phyloP scores from a whole-genome alignment of 306 rosid species.

The Sphenostylis stenocarpa region DNA sequence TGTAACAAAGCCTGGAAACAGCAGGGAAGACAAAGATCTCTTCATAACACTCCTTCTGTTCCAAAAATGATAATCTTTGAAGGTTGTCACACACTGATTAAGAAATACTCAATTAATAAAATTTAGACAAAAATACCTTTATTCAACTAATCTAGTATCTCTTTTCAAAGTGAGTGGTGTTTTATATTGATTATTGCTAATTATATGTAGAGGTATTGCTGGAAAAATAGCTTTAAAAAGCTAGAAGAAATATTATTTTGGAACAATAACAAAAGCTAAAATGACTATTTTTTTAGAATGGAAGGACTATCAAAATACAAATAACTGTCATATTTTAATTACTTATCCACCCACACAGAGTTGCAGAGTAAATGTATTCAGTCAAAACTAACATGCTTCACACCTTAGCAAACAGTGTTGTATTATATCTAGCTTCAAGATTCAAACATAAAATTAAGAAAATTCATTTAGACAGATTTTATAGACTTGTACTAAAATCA shows the following conservation, averaged over 20 bases:
- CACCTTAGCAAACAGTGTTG: background rate
- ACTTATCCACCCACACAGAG: background rate
- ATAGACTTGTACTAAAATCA: background rate
- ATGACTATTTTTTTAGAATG: no score
- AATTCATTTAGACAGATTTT: background rate
- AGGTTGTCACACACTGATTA: no score
- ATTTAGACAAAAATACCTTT: no score
- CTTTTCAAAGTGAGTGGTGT: no score
- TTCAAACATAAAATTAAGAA: background rate
- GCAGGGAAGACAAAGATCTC: background rate
- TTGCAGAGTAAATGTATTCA: background rate
- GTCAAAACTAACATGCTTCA: conserved; percentile 3
- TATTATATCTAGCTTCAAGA: background rate
- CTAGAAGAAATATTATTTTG: no score
- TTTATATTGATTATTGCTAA: no score
- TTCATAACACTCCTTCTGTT: background rate
- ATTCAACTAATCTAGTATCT: no score
- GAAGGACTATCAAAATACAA: conserved; percentile 4
- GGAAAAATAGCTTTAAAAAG: no score
- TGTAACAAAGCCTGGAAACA: background rate
- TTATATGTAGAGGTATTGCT: no score
- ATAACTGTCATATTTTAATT: background rate
- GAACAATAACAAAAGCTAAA: no score
- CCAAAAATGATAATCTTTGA: no score
- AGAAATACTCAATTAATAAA: no score